A percentile compares a stretch with the other conserved stretches of the same genome.
Evolutionary conservation across 192 early-diverging fungal genomes (phyloP).

Genomic region (Umbelopsis sp.): DNA sequence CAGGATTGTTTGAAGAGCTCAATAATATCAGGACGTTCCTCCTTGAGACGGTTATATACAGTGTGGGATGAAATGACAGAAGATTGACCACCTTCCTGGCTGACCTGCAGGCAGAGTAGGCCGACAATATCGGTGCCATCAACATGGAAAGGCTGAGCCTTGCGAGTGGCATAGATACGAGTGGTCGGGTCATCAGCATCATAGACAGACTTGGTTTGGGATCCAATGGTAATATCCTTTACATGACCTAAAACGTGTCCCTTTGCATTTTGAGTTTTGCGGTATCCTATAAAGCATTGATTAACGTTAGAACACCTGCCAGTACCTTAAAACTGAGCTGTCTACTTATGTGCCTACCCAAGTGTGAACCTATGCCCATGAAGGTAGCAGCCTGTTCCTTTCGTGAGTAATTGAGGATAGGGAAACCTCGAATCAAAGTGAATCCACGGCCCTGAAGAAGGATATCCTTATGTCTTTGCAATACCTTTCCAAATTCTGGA

Average conservation of each 20-base stretch:
- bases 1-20: conserved; percentile 33
- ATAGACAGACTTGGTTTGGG: conserved; percentile 31
- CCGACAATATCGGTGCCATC: conserved; percentile 43
- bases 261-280: conserved; percentile 34
- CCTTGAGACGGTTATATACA: conserved; percentile 38
- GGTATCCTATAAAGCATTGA: neutral
- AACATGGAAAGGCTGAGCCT: conserved; percentile 45
- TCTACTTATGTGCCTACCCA: conserved; percentile 18
- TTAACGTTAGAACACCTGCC: neutral
- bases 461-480: conserved; percentile 16
- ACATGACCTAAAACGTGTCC: conserved; percentile 42
- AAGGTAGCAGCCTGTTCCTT: conserved; percentile 38
- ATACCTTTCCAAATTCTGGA: conserved; percentile 15
- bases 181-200: conserved; percentile 31
- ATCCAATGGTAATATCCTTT: conserved; percentile 37
- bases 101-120: conserved; percentile 36
- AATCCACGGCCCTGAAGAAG: conserved; percentile 33
- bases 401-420: conserved; percentile 23
- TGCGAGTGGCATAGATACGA: conserved; percentile 43
- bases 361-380: conserved; percentile 43
- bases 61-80: conserved; percentile 45
- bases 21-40: conserved; percentile 35
- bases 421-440: conserved; percentile 31
- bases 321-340: neutral
- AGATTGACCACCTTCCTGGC: conserved; percentile 33